phyloP scores from a whole-genome alignment of 2,329 filamentous ascomycete genomes.

The Lasiodiplodia gonubiensis region DNA sequence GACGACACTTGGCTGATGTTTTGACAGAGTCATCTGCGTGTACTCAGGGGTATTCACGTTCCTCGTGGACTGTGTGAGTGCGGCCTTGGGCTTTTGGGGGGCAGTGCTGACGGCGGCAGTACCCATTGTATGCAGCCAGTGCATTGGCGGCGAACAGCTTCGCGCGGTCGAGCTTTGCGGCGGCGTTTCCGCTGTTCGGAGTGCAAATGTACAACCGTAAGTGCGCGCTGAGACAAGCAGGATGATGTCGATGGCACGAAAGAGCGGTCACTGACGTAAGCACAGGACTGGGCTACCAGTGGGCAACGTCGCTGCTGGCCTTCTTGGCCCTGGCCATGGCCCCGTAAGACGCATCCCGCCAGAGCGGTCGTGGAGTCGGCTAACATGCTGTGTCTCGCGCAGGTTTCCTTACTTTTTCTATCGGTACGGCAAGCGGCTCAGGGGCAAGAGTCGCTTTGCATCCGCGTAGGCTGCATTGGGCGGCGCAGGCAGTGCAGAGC shows the following conservation, averaged over 20 bases:
- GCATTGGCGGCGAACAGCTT: constrained; percentile 59
- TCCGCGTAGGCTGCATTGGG: constrained; percentile 39
- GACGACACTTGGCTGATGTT: constrained; percentile 30
- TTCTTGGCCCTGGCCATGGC: constrained; percentile 58
- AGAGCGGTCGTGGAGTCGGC: constrained; percentile 37
- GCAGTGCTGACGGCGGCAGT: constrained; percentile 40
- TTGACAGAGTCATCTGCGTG: constrained; percentile 70
- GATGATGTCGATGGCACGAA: constrained; percentile 36
- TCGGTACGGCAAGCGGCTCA: constrained; percentile 55
- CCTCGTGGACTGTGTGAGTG: constrained; percentile 66
- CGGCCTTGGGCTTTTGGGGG: constrained; percentile 35
- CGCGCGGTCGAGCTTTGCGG: constrained; percentile 55
- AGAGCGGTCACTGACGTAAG: constrained; percentile 53
- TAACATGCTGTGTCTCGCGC: constrained; percentile 40
- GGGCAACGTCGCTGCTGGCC: constrained; percentile 55
- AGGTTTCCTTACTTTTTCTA: constrained; percentile 56
- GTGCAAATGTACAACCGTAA: constrained; percentile 60
- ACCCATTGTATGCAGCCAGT: constrained; percentile 56
- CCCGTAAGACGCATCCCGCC: constrained; percentile 45
- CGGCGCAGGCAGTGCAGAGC: constrained; percentile 17
- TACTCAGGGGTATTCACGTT: constrained; percentile 90
- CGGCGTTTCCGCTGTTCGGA: constrained; percentile 55
- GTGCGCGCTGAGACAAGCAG: constrained; percentile 37
- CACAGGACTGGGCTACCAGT: constrained; percentile 55
- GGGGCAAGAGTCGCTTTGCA: constrained; percentile 55